A percentile compares a stretch with the other conserved stretches of the same genome.
Conservation (phyloP, 129 eudicot species). For the Flaveria sonorensis region DNA sequence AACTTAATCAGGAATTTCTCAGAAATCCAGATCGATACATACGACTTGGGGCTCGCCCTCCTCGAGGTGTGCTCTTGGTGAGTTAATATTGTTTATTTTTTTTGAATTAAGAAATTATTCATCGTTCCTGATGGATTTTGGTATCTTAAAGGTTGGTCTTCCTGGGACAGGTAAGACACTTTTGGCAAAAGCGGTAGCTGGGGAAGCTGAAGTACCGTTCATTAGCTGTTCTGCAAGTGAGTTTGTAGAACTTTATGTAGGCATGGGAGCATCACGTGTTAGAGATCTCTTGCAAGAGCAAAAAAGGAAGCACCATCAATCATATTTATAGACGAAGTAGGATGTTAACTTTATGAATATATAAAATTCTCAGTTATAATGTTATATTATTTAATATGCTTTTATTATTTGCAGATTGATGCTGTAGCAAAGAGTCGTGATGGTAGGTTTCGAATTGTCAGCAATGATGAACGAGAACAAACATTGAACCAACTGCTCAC, state of each 20-base stretch:
- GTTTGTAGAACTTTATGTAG: conserved; percentile 95
- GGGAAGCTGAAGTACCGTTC: conserved; percentile 98
- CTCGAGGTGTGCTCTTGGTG: conserved; percentile 96
- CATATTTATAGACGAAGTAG: conserved; percentile 96
- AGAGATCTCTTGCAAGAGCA: conserved; percentile 96
- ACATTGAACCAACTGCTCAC: conserved; percentile 93
- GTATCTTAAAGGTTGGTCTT: conserved; percentile 88
- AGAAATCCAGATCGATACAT: conserved; percentile 91
- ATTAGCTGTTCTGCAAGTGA: conserved; percentile 99
- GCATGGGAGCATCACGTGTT: conserved; percentile 99
- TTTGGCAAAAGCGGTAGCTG: conserved; percentile 97
- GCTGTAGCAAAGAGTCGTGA: conserved; percentile 99
- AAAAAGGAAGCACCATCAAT: conserved; percentile 99
- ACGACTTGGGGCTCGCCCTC: conserved; percentile 98
- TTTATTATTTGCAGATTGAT: conserved; percentile 63
- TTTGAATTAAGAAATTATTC: background rate
- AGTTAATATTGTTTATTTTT: conserved; percentile 27
- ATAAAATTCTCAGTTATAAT: background rate
- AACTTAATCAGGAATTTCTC: conserved; percentile 72
- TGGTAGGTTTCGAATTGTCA: conserved; percentile 84
- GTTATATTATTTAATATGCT: background rate
- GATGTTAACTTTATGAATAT: conserved; percentile 7
- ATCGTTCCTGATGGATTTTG: background rate
- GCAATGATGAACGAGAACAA: conserved; percentile 97
- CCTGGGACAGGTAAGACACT: conserved; percentile 99